These are phyloP conservation scores for Tribonema minus DNA, from an alignment of 108 stramenopile genomes.

Conservation along the genomic window DNA sequence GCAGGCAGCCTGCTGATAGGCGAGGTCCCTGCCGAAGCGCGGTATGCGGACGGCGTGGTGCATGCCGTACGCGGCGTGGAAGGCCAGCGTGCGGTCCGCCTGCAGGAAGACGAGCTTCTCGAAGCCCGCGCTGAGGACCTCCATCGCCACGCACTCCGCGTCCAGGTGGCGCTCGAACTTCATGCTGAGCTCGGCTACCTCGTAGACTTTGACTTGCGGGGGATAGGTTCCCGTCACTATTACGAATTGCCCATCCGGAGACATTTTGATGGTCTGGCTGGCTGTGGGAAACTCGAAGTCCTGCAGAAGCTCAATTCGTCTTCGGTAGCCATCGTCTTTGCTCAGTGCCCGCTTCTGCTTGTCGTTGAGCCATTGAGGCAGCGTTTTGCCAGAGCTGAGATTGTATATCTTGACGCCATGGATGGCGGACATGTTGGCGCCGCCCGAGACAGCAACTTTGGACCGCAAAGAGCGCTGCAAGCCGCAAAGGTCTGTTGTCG, in stretches of 20 bases:
- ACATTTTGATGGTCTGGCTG: conserved; percentile 70
- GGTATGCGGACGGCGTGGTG: conserved; percentile 87
- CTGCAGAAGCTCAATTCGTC: conserved; percentile 92
- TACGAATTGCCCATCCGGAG: conserved; percentile 79
- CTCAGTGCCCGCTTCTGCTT: conserved; percentile 78
- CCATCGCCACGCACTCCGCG: conserved; percentile 81
- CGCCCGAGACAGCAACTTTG: conserved; percentile 1
- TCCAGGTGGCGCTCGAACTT: conserved; percentile 96
- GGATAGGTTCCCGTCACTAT: conserved; percentile 89
- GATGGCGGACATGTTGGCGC: conserved; percentile 45
- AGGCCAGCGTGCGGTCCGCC: conserved; percentile 81
- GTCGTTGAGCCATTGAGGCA: conserved; percentile 95
- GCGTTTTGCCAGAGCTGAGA: conserved; percentile 62
- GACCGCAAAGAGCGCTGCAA: no score
- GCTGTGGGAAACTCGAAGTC: conserved; percentile 93
- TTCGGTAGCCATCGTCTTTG: conserved; percentile 81
- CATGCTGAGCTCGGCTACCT: conserved; percentile 85
- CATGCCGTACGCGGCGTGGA: conserved; percentile 94
- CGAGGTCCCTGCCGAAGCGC: conserved; percentile 86
- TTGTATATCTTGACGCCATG: conserved; percentile 59
- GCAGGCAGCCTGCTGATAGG: conserved; percentile 68
- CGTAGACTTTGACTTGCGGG: conserved; percentile 89
- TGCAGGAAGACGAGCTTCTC: conserved; percentile 88
- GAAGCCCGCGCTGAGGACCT: conserved; percentile 79
- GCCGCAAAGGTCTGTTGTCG: no score